Base-by-base conservation (phyloP, 768 basidiomycete species). In the Phylloporus sp. region DNA sequence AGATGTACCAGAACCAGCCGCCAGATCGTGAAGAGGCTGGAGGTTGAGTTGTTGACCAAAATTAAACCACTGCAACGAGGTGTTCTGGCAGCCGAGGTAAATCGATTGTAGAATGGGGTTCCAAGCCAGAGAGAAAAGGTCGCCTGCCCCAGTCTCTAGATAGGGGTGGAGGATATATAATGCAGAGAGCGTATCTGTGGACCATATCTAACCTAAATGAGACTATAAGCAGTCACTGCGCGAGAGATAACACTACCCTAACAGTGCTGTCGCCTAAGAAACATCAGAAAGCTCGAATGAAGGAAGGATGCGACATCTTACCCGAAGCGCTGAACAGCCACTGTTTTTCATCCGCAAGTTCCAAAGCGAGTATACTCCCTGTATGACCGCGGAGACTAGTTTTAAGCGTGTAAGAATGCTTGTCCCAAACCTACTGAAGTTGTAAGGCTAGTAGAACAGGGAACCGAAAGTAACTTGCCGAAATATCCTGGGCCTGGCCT, bases 261-360 rank as follows among this genome's bases (percentile, higher is more conserved):
- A 97, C 78, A 7, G 91, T 94, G 58, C 91, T 91, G 57, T 95
- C 93, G 12, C 91, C 93, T 93, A 47, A 11, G 45, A 35, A 52
- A 44, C 16, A 6, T 58, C 22, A 47, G 52, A 47, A 41, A 50
- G 42, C 13, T 24, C 34, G 31, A 6, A 16, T 16, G 32, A 42
- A 45, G 41, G 10, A 20, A 40, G 34, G 44, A 41, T 2, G 31
- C 1, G 29, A 48, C 11, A 60, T 78, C 52, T 41, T 65, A 89
- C 92, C 88, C 41, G 91, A 93, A 5, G 91, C 86, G 57, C 93
- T 95, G 62, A 97, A 89, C 24, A 97, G 64, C 93, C 93, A 95
- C 41, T 79, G 73, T 61, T 82, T 85, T 49, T 88, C 85, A 48
- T 79, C 70, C 7, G 85, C 87, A 55, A 88, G 80, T 59, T 88